Percentiles rank a stretch among this genome's conserved stretches.
These are phyloP conservation scores for Dothistroma pini DNA, from an alignment of 2,329 filamentous ascomycete species.

Conservation along the genomic window DNA sequence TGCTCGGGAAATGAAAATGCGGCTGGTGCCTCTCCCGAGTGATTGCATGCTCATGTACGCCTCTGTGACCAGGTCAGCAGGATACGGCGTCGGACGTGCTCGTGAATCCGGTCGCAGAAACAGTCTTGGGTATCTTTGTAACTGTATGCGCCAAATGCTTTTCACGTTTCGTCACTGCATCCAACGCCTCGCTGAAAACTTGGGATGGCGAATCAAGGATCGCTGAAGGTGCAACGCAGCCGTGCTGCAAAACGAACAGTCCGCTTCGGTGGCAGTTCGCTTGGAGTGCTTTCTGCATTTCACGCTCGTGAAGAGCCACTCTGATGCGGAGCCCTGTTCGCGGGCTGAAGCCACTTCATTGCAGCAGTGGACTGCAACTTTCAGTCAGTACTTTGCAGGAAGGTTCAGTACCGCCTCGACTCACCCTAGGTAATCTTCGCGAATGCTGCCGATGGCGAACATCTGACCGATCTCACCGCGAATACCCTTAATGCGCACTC, in stretches of 20 bases:
- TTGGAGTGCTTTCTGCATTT: neutral
- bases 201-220: neutral
- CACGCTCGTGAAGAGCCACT: neutral
- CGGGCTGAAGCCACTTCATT: neutral
- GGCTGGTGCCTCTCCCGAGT: neutral
- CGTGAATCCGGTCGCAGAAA: neutral
- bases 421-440: constrained; percentile 56
- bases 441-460: constrained; percentile 97
- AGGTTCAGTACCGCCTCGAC: constrained; percentile 1
- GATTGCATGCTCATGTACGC: neutral
- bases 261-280: neutral
- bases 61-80: neutral
- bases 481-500: constrained; percentile 90
- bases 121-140: neutral
- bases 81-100: neutral
- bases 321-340: neutral
- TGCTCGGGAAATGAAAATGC: neutral
- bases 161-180: neutral
- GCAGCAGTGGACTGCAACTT: constrained; percentile 6
- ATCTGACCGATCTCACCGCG: constrained; percentile 91
- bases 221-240: neutral
- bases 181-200: constrained; percentile 1
- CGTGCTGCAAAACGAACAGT: neutral
- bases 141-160: neutral
- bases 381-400: neutral